Conservation (phyloP, 1,284 basidiomycete species). For the Ustanciosporium gigantosporum region DNA sequence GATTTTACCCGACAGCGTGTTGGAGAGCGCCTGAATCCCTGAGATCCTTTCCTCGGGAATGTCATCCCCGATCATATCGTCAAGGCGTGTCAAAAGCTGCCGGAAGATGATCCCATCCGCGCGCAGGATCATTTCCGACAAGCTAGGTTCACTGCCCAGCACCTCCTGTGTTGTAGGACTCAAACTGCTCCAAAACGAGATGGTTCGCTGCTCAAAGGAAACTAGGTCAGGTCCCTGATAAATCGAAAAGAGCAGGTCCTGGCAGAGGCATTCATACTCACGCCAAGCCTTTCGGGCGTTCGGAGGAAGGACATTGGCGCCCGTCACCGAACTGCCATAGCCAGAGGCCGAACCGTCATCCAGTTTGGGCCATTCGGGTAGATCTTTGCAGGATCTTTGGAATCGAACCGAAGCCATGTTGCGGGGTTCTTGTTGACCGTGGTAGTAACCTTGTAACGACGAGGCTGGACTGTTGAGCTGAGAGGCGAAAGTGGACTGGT, state of each 20-base stretch:
- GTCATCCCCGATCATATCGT: conserved; percentile 23
- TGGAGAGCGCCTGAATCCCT: conserved; percentile 4
- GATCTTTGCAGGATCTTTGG: not conserved
- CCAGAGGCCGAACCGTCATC: not conserved
- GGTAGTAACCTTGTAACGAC: conserved; percentile 26
- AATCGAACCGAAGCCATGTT: not conserved
- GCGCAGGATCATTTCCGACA: conserved; percentile 9
- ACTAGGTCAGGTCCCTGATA: conserved; percentile 19
- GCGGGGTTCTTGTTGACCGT: conserved; percentile 10
- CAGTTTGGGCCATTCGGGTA: not conserved
- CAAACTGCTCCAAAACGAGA: conserved; percentile 22
- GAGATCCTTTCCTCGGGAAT: conserved; percentile 6
- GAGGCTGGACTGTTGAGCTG: conserved; percentile 37
- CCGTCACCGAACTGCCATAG: not conserved
- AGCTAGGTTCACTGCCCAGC: conserved; percentile 6
- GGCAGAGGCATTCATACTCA: conserved; percentile 29
- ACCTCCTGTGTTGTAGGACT: conserved; percentile 4
- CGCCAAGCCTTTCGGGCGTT: conserved; percentile 29
- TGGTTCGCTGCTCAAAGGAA: conserved; percentile 23
- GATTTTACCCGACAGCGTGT: conserved; percentile 7
- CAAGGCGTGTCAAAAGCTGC: conserved; percentile 13
- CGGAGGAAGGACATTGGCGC: not conserved
- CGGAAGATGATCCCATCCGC: conserved; percentile 22
- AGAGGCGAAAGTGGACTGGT: conserved; percentile 12
- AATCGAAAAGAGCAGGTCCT: conserved; percentile 14